Base-by-base conservation (phyloP, 441 rosid species). In the Corymbia citriodora region DNA sequence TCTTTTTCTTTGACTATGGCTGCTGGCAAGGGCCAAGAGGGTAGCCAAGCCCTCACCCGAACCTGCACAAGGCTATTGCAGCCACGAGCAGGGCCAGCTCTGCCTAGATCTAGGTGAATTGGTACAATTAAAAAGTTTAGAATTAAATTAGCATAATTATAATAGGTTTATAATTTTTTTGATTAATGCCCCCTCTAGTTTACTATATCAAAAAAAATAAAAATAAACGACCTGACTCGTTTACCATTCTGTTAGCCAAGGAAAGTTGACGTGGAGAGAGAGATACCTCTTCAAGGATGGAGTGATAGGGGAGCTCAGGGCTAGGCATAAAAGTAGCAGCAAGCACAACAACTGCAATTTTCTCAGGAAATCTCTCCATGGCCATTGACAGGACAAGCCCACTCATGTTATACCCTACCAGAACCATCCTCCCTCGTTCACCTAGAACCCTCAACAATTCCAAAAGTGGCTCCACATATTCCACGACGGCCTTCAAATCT, bases 291-390 rank as follows among this genome's bases (percentile, higher is more conserved):
- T 91, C 90, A 23, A 0, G 2, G 25, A 86, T 3, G 45, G 90
- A 16, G 9, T 55, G 45, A 18, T 4, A 65, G 48, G 63, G 89
- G 5, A 92, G 88, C 16, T 92, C 81, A 27, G 91, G 94, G 48
- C 92, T 89, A 6, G 91, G 93, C 95, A 94, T 94, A 10, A 72
- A 4, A 59, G 94, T 93, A 8, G 94, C 4, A 10, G 88, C 88
- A 74, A 91, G 92, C 27, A 92, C 92, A 10, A 89, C 94, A 55
- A 82, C 92, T n/a, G 92, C 88, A 53, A 94, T 89, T 90, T 92
- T 94, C 88, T 90, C 83, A 11, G 92, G 93, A 83, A 93, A 93
- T 86, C 57, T 92, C 87, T 94, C 95, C 96, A 94, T 93, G 52
- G 94, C 94, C 85, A 65, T 68, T 61, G 94, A 92, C 54, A 91